Evolutionary conservation across 2,329 filamentous ascomycete genomes (phyloP).

Genomic region (Epichloe scottii): DNA sequence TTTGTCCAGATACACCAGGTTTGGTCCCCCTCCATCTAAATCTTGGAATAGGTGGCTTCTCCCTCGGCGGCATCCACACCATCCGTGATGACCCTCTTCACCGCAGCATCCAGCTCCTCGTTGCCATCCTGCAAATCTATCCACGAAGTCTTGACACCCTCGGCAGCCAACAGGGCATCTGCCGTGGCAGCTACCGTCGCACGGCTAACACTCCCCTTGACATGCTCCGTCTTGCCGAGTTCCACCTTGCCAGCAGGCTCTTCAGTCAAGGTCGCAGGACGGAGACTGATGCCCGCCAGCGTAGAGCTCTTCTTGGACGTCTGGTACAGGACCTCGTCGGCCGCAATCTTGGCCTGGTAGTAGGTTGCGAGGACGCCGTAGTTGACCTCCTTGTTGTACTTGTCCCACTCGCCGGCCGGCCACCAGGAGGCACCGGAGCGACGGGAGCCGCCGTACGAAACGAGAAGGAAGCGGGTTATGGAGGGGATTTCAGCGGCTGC

Average conservation of each 20-base stretch:
- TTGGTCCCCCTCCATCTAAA: neutral
- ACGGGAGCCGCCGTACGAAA: constrained; percentile 48
- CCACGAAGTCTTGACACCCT: constrained; percentile 36
- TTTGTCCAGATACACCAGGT: neutral
- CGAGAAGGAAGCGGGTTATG: constrained; percentile 50
- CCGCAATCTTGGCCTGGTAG: constrained; percentile 47
- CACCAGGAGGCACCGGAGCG: constrained; percentile 42
- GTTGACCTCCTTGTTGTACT: constrained; percentile 29
- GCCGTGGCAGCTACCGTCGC: constrained; percentile 48
- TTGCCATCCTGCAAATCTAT: constrained; percentile 43
- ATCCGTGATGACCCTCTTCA: constrained; percentile 35
- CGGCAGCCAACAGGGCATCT: constrained; percentile 39
- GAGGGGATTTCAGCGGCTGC: constrained; percentile 41
- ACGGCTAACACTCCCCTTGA: constrained; percentile 33
- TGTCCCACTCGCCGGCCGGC: constrained; percentile 35
- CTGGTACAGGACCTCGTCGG: constrained; percentile 44
- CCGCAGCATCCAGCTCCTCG: constrained; percentile 33
- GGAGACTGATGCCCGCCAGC: constrained; percentile 39
- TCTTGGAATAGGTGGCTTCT: constrained; percentile 25
- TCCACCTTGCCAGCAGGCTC: constrained; percentile 35
- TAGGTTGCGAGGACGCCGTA: constrained; percentile 34
- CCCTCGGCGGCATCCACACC: constrained; percentile 40
- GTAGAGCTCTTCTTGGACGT: constrained; percentile 27
- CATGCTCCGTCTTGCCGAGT: constrained; percentile 31
- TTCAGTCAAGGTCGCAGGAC: constrained; percentile 37